Base-by-base conservation (phyloP, 345 rosid genomes). In the Abelmoschus esculentus region DNA sequence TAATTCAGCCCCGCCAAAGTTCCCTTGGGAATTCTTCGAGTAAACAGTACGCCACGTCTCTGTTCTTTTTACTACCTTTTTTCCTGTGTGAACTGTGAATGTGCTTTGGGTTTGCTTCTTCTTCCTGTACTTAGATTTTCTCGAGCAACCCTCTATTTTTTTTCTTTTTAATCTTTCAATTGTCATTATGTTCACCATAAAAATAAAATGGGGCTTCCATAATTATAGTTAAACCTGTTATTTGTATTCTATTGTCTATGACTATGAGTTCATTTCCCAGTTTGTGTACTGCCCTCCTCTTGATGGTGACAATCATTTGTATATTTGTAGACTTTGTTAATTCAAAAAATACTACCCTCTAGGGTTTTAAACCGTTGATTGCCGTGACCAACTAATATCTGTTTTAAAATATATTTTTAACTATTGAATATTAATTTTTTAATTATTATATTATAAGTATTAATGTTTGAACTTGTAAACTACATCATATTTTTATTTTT, bases 1-100 rank as follows among this genome's bases (percentile, higher is more conserved):
- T 70, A 65, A 78, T 42, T 62, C 81, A 18, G 79, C 74, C 46
- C 91, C 83, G 12, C 91, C 90, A 0, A 86, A 86, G 80, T 92
- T 96, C 80, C 84, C 86, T 10, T 96, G 99, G 99, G 99, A 96
- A 83, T 83, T 89, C 80, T 86, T 89, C 71, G 92, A 88, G 73
- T 88, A 79, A 82, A 70, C 40, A 55, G n/a, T 22, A 70, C 34
- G 62, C 61, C 66, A 70, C 67, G 36, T 71, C 54, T 65, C 67
- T 69, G 74, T 57, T 28, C 13, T 13, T 2, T 19, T 55, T 32
- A 31, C 9, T 22, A 2, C 28, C 28, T 6, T 58, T 58, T 29
- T 59, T 31, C 77, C 80, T 79, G 96, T 86, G 91, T 84, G 93
- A 75, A 83, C 79, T 86, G 91, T 84, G 93, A 75, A 83, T 80